Percentiles rank a stretch among this genome's conserved stretches.
Evolutionary conservation across 192 early-diverging fungal species (phyloP).

Genomic region (Chytriomyces hyalinus): DNA sequence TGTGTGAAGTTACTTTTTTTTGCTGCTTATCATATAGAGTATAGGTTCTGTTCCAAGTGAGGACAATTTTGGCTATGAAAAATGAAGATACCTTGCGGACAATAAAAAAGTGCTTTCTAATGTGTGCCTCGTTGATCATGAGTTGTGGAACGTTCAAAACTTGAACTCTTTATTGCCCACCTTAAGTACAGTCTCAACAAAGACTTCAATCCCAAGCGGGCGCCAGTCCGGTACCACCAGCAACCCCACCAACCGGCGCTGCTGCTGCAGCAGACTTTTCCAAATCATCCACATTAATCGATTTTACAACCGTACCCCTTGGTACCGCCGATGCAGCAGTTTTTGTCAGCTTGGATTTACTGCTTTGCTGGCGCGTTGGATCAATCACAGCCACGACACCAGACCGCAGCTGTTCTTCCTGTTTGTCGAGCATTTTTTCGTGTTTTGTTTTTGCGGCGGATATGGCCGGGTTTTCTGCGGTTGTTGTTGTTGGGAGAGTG

Average conservation of each 20-base stretch:
- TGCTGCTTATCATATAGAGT: not conserved
- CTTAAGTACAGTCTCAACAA: not conserved
- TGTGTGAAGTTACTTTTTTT: not conserved
- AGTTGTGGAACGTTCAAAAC: too few species aligned
- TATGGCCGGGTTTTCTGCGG: not conserved
- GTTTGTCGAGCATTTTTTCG: constrained; percentile 9
- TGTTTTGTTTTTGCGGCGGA: not conserved
- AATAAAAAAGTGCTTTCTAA: too few species aligned
- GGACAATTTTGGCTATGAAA: too few species aligned
- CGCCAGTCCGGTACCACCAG: constrained; percentile 18
- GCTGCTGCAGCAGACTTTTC: not conserved
- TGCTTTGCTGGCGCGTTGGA: not conserved
- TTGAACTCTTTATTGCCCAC: not conserved
- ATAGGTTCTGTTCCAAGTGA: not conserved
- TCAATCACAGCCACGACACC: constrained; percentile 31
- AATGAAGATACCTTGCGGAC: too few species aligned
- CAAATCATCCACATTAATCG: constrained; percentile 9
- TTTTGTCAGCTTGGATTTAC: not conserved
- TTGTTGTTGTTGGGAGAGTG: not conserved
- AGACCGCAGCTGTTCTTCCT: constrained; percentile 2
- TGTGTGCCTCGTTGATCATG: too few species aligned
- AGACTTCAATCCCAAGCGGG: constrained; percentile 30
- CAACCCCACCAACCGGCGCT: not conserved
- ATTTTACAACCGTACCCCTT: not conserved
- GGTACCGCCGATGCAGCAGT: not conserved